Evolutionary conservation across 768 basidiomycete species (phyloP).

Genomic region (Rhizopogon vesiculosus): DNA sequence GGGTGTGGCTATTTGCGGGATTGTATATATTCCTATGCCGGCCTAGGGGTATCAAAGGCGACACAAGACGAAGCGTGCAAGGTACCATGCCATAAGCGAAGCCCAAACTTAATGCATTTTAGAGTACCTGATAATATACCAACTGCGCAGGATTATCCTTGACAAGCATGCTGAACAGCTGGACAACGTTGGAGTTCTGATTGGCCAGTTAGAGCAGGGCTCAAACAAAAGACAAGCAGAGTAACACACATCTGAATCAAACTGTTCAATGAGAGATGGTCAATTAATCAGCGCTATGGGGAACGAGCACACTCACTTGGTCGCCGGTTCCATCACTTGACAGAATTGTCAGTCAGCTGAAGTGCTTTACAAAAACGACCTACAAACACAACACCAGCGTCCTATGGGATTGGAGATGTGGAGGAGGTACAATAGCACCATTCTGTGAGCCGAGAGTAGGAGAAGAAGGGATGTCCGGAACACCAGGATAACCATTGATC

Average conservation of each 20-base stretch:
- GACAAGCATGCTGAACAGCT: conserved; percentile 65
- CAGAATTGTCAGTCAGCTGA: background rate
- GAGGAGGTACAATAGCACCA: conserved; percentile 38
- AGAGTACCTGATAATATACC: conserved; percentile 66
- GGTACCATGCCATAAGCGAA: background rate
- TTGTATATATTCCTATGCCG: conserved; percentile 69
- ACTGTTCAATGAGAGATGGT: conserved; percentile 49
- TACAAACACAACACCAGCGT: conserved; percentile 73
- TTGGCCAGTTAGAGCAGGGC: background rate
- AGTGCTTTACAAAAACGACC: background rate
- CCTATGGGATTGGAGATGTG: conserved; percentile 32
- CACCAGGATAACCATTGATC: background rate
- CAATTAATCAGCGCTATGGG: background rate
- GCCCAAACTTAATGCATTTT: background rate
- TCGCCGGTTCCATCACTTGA: conserved; percentile 33
- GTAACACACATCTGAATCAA: conserved; percentile 52
- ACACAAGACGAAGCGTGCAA: background rate
- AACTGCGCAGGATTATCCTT: conserved; percentile 56
- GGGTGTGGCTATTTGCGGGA: conserved; percentile 59
- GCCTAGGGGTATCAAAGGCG: conserved; percentile 32
- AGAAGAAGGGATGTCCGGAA: background rate
- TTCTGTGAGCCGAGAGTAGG: background rate
- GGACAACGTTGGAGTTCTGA: conserved; percentile 71
- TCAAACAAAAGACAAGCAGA: background rate
- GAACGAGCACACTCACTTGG: conserved; percentile 12